Base-by-base conservation (phyloP, 345 rosid species). In the Populus alba region DNA sequence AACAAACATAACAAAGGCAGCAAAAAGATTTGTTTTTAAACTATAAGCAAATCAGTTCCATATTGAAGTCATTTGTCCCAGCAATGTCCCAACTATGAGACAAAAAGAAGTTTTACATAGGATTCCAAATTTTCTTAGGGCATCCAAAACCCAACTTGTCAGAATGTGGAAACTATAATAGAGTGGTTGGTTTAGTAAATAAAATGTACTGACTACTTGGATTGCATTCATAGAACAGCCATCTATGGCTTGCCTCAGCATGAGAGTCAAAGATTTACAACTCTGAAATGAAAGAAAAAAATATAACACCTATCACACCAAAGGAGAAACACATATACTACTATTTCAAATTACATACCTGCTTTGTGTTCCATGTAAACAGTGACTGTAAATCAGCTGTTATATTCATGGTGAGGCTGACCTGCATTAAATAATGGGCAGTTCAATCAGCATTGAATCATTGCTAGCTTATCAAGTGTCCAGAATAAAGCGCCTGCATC, bases 341-440 rank as follows among this genome's bases (percentile, higher is more conserved):
- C 75, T 27, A 25, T 43, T 29, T 8, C 17, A 33, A 39, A 76
- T 17, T 69, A 74, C 73, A 74, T 81, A 97, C 99, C 98, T 94
- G 98, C 80, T 97, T 94, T 5, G 99, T 94, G 89, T 97, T 97
- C 99, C 99, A 94, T 61, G 98, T 92, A 82, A 92, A 97, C 47
- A 94, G 75, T 41, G 99, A 90, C 81, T 91, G 94, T 67, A 97
- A 82, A 74, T 97, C 95, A 18, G 97, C 98, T 35, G 94, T 62
- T 83, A 97, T 89, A 80, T 97, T 95, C 89, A 97, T 69, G 17
- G 91, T 91, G 83, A 97, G 76, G 90, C 97, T 92, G 79, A 97
- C 97, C 99, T 96, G 74, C 80, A 89, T 68, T n/a, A 33, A 63
- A 69, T 18, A 25, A 72, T 13, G 62, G 13, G 22, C 38, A 79